Base-by-base conservation (phyloP, 73 alveolate genomes). In the Uronychia binucleata region DNA sequence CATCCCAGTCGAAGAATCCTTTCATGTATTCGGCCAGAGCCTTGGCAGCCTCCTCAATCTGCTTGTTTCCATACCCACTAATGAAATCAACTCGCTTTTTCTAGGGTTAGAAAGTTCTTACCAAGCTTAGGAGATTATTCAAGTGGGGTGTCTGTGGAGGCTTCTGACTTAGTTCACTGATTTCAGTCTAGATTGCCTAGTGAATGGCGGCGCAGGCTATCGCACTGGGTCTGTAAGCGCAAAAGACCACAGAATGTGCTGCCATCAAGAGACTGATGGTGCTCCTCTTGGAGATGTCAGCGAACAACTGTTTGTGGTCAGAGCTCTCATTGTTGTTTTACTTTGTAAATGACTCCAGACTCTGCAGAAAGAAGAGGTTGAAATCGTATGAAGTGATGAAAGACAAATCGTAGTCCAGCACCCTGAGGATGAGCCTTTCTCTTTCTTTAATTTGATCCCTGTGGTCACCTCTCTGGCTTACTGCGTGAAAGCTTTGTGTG, bases 401-500 rank as follows among this genome's bases (percentile, higher is more conserved):
- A 11, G 67, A 46, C 67, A 46, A 19, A 46, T 46, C 67, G 67
- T 11, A 46, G 19, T 46, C 67, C 5, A 46, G 67, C 67, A 46
- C 5, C n/a, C 88, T 82, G 31, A 94, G 84, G 81, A 57, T 34
- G 28, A 33, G 79, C 83, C 74, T 67, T 67, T 67, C 78, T 26
- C 29, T 26, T 75, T 82, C 26, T 46, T 67, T 67, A 26, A 67
- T 67, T 67, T 67, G 34, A 26, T 5, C 29, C 25, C 28, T 78
- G 33, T n/a, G n/a, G n/a, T n/a, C n/a, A n/a, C n/a, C n/a, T n/a
- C n/a, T n/a, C n/a, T n/a, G n/a, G n/a, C n/a, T n/a, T n/a, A n/a
- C n/a, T n/a, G n/a, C n/a, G 84, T 57, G 67, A 79, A 86, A 1
- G 75, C 25, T 75, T 90, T 91, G 79, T 96, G 99, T 28, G 97